Evolutionary conservation across 2,329 filamentous ascomycete genomes (phyloP).

Genomic region (Arthrinium puccinioides): DNA sequence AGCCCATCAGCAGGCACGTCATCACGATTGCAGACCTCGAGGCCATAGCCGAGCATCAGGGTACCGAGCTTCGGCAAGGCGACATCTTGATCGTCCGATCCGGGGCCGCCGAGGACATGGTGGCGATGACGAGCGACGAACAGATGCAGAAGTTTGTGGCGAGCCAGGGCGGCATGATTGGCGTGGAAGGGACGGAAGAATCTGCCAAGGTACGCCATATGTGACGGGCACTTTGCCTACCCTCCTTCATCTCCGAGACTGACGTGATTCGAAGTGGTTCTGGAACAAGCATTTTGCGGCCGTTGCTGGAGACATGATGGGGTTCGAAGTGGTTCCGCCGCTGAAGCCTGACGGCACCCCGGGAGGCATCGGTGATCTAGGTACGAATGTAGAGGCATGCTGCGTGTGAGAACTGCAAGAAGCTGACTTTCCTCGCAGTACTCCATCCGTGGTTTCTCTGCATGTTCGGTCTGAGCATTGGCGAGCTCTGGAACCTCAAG

Average conservation of each 20-base stretch:
- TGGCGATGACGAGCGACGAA: conserved; percentile 20
- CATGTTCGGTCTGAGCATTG: conserved; percentile 6
- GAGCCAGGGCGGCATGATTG: conserved; percentile 26
- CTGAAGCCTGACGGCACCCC: conserved; percentile 16
- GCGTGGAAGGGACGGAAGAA: conserved; percentile 38
- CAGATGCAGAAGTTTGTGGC: conserved; percentile 10
- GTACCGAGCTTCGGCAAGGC: conserved; percentile 34
- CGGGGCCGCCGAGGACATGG: conserved; percentile 31
- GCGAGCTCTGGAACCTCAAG: conserved; percentile 17
- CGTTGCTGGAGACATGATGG: conserved; percentile 47
- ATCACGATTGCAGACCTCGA: conserved; percentile 37
- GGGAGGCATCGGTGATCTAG: conserved; percentile 3
- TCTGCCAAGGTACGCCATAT: conserved; percentile 27
- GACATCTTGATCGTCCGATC: conserved; percentile 51
- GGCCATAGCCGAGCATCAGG: conserved; percentile 34
- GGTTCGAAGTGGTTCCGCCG: conserved; percentile 42
- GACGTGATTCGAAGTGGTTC: conserved; percentile 38
- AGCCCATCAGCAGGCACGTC: conserved; percentile 29
- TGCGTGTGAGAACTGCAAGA: no score
- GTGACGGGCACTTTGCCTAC: not conserved
- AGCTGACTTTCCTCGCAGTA: not conserved
- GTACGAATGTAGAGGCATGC: no score
- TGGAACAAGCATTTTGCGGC: conserved; percentile 51
- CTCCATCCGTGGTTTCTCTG: conserved; percentile 5
- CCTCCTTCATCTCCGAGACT: no score